phyloP scores from a whole-genome alignment of 1,284 basidiomycete species.

The Puccinia brachypodii region DNA sequence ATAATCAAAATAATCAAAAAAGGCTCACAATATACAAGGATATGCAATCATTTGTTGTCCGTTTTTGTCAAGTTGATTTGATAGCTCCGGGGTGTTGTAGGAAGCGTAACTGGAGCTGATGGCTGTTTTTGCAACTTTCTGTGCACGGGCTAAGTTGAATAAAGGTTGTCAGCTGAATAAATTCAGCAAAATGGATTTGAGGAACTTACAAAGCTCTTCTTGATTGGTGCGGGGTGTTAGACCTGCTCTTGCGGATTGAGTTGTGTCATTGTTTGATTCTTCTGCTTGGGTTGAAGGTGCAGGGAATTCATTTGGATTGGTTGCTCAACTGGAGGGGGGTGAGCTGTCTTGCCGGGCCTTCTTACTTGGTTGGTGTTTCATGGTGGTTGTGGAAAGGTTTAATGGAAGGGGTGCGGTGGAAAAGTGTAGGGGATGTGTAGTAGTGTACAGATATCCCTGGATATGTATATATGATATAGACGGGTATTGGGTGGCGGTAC shows the following conservation, averaged over 20 bases:
- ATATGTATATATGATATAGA: neutral
- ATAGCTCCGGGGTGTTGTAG: conserved; percentile 1
- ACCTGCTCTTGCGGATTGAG: neutral
- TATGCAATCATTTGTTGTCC: conserved; percentile 1
- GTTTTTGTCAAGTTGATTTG: conserved; percentile 11
- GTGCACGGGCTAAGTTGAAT: neutral
- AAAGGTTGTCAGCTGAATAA: neutral
- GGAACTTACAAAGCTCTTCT: neutral
- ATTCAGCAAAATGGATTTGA: too few species aligned
- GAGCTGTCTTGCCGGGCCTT: neutral
- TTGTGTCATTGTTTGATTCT: neutral
- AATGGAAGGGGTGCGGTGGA: too few species aligned
- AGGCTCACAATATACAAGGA: conserved; percentile 10
- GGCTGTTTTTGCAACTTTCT: neutral
- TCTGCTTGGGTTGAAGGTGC: neutral
- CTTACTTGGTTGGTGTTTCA: neutral
- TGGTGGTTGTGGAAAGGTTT: too few species aligned
- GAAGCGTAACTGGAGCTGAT: conserved; percentile 4
- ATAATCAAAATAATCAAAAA: neutral
- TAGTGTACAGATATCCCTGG: neutral
- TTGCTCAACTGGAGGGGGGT: neutral
- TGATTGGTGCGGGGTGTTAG: neutral
- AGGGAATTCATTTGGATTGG: too few species aligned
- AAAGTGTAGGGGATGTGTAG: neutral
- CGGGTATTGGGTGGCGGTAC: neutral